phyloP scores from a whole-genome alignment of 306 rosid genomes.

The Cucurbita maxima region DNA sequence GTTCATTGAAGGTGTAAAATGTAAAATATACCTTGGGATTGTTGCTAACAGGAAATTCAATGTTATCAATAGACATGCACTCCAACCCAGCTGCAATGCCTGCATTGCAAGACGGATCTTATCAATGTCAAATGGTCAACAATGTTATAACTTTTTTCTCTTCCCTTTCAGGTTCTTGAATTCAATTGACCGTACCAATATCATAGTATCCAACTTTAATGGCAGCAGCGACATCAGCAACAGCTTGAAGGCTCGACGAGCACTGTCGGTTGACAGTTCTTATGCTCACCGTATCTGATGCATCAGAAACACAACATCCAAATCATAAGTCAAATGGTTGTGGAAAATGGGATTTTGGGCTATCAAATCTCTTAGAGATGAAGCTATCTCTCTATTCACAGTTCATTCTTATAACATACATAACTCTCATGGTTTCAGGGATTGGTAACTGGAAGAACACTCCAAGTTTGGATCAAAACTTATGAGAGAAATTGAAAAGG shows the following conservation, averaged over 20 bases:
- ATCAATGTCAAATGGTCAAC: not conserved
- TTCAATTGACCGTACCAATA: slow-evolving; percentile 37
- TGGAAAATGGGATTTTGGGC: not conserved
- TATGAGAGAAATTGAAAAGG: not conserved
- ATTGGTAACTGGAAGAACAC: not conserved
- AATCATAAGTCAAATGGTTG: slow-evolving; percentile 5
- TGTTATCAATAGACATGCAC: slow-evolving; percentile 40
- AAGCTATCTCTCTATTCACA: not conserved
- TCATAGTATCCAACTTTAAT: slow-evolving; percentile 80
- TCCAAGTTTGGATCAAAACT: not conserved
- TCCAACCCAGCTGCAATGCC: slow-evolving; percentile 93
- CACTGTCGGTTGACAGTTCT: slow-evolving; percentile 90
- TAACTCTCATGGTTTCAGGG: not conserved
- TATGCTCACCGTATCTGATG: slow-evolving; percentile 61
- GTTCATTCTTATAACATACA: not conserved
- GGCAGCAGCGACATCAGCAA: slow-evolving; percentile 85
- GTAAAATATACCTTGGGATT: slow-evolving; percentile 46
- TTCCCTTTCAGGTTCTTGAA: not conserved
- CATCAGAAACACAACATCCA: slow-evolving; percentile 1
- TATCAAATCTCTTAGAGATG: not conserved
- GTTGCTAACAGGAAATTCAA: slow-evolving; percentile 10
- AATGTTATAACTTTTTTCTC: not conserved
- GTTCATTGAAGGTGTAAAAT: not conserved
- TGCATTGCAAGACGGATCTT: slow-evolving; percentile 15
- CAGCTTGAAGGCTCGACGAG: slow-evolving; percentile 94